phyloP scores from a whole-genome alignment of 2,329 filamentous ascomycete species.

The Colletotrichum liriopes region DNA sequence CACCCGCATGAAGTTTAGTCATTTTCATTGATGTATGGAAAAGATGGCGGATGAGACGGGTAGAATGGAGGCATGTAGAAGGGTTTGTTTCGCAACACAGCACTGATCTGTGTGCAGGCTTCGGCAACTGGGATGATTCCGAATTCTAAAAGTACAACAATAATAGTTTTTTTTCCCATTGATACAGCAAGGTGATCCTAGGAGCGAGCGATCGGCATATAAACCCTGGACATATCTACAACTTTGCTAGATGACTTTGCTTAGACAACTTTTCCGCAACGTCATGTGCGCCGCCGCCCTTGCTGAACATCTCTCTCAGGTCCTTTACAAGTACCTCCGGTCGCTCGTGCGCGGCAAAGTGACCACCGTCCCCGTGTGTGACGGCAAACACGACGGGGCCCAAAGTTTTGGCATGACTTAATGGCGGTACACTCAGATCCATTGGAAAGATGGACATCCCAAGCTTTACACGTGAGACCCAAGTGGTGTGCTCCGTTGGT shows the following conservation, averaged over 20 bases:
- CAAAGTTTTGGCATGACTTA: constrained; percentile 70
- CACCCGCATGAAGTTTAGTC: neutral
- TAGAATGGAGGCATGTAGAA: fast-evolving
- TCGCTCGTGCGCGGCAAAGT: constrained; percentile 74
- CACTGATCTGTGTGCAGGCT: neutral
- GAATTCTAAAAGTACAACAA: neutral
- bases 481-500: constrained; percentile 45
- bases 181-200: neutral
- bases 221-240: neutral
- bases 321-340: constrained; percentile 69
- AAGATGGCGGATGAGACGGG: too few relatives aligned
- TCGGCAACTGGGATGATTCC: neutral
- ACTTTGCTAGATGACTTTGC: neutral
- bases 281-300: constrained; percentile 61
- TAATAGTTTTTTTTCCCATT: neutral
- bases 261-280: constrained; percentile 47
- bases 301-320: constrained; percentile 71
- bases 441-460: constrained; percentile 71
- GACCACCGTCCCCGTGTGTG: constrained; percentile 66
- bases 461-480: constrained; percentile 56
- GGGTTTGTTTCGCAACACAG: neutral
- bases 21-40: too few relatives aligned
- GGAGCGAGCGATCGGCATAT: too few relatives aligned
- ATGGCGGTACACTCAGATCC: constrained; percentile 70
- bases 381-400: constrained; percentile 73